phyloP scores from a whole-genome alignment of 371 early-diverging fungal species.

The Furculomyces boomerangus region DNA sequence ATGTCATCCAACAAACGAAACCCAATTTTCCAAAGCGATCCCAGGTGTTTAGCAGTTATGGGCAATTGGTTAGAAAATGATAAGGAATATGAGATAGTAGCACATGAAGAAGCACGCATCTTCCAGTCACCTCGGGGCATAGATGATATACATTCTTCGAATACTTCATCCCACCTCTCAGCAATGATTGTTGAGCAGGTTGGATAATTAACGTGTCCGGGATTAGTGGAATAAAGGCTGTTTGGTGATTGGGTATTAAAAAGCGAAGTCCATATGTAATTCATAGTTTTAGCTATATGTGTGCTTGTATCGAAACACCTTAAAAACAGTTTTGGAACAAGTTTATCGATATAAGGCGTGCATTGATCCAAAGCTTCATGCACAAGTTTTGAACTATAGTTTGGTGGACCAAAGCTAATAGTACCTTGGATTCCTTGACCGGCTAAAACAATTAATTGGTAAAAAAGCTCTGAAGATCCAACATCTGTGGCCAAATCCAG shows the following conservation, averaged over 20 bases:
- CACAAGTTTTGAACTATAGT: conserved; percentile 68
- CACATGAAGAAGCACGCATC: conserved; percentile 48
- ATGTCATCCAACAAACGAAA: conserved; percentile 87
- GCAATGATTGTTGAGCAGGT: conserved; percentile 45
- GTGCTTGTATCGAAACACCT: conserved; percentile 77
- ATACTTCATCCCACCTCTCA: conserved; percentile 59
- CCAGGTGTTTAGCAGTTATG: conserved; percentile 47
- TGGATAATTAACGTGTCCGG: not conserved
- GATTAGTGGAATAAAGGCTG: not conserved
- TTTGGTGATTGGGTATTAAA: conserved; percentile 4
- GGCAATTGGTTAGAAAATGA: conserved; percentile 64
- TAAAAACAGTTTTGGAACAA: conserved; percentile 70
- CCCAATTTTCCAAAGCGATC: conserved; percentile 54
- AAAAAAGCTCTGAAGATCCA: conserved; percentile 86
- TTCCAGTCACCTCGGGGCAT: conserved; percentile 77
- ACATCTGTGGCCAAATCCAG: conserved; percentile 77
- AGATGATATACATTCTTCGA: conserved; percentile 51
- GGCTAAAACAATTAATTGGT: conserved; percentile 85
- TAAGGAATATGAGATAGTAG: conserved; percentile 22
- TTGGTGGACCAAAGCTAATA: conserved; percentile 74
- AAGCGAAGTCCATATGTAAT: conserved; percentile 68
- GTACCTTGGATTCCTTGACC: conserved; percentile 65
- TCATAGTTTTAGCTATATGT: conserved; percentile 72
- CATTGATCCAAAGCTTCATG: conserved; percentile 58
- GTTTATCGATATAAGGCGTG: conserved; percentile 46